These are phyloP conservation scores for Aureobasidium sp. DNA, from an alignment of 2,329 filamentous ascomycete species.

Conservation along the genomic window DNA sequence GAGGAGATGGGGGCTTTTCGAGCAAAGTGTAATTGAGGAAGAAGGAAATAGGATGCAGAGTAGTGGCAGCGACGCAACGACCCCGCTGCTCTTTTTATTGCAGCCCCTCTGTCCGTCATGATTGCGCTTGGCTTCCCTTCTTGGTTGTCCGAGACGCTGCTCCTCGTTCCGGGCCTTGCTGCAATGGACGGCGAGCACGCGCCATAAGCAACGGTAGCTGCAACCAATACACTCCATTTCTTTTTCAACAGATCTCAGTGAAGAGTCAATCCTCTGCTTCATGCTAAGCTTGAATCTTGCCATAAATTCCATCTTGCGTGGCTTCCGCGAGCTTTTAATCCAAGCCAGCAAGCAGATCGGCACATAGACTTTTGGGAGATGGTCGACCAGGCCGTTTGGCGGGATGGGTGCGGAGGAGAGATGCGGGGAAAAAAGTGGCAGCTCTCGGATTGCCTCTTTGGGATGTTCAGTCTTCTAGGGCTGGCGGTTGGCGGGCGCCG, in stretches of 20 bases:
- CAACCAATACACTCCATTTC: not conserved
- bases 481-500: not conserved
- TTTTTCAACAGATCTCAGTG: not conserved
- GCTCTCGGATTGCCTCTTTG: not conserved
- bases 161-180: not conserved
- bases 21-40: not conserved
- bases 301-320: not conserved
- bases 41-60: not conserved
- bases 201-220: not conserved
- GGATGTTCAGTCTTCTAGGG: not conserved
- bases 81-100: slow-evolving; percentile 2
- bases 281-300: not conserved
- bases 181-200: not conserved
- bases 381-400: not conserved
- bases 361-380: not conserved
- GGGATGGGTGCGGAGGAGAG: not conserved
- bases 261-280: no score
- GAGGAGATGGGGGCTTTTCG: not conserved
- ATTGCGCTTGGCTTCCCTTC: not conserved
- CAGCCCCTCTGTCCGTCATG: not conserved
- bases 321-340: not conserved
- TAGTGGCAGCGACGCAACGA: not conserved
- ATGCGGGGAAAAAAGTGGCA: not conserved
- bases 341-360: not conserved
- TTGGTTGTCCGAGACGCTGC: slow-evolving; percentile 7